phyloP scores from a whole-genome alignment of 1,284 basidiomycete genomes.

The Cryptococcus sp. region DNA sequence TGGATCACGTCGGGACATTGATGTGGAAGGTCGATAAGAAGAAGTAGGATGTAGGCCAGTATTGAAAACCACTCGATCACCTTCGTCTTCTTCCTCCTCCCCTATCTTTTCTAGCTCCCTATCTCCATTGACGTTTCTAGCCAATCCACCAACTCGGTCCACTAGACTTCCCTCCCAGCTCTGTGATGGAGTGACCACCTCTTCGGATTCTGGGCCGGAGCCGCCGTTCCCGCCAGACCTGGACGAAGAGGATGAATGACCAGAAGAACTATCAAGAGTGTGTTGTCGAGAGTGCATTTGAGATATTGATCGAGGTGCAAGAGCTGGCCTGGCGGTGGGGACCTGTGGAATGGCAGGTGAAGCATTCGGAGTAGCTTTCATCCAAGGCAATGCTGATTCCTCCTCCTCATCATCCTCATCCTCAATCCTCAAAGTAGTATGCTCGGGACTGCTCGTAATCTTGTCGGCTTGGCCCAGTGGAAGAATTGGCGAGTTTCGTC shows the following conservation, averaged over 20 bases:
- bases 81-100: conserved; percentile 35
- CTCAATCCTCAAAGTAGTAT: conserved; percentile 13
- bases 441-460: conserved; percentile 15
- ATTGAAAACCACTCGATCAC: conserved; percentile 32
- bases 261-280: conserved; percentile 36
- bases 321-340: neutral
- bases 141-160: conserved; percentile 13
- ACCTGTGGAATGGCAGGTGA: conserved; percentile 14
- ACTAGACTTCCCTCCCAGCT: conserved; percentile 40
- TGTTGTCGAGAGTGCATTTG: conserved; percentile 23
- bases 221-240: conserved; percentile 16
- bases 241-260: conserved; percentile 22
- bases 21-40: too few species aligned
- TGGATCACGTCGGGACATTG: too few species aligned
- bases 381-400: conserved; percentile 39
- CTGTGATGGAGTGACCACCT: conserved; percentile 44
- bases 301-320: neutral
- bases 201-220: conserved; percentile 30
- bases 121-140: neutral
- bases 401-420: conserved; percentile 25
- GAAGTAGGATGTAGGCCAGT: too few species aligned
- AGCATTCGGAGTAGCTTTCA: conserved; percentile 16
- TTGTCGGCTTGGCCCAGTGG: neutral
- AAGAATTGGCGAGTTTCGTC: neutral
- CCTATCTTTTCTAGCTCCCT: conserved; percentile 33